A percentile compares a stretch with the other conserved stretches of the same genome.
phyloP scores from a whole-genome alignment of 2,329 filamentous ascomycete species.

The Zalaria obscura region DNA sequence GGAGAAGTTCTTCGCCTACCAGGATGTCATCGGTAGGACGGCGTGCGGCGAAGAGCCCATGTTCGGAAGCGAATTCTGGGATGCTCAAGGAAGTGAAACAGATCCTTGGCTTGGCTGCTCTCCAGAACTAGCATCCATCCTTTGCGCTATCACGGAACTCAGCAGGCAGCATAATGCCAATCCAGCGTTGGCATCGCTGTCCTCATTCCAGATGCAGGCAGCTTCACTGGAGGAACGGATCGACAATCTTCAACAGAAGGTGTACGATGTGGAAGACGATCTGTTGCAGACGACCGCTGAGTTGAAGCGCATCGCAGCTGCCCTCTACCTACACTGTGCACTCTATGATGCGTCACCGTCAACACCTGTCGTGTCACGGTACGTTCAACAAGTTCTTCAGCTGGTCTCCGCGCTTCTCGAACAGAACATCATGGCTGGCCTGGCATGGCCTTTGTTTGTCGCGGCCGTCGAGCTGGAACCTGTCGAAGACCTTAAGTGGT shows the following conservation, averaged over 20 bases:
- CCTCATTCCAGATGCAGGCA: conserved; percentile 18
- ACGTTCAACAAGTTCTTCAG: conserved; percentile 21
- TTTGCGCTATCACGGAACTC: conserved; percentile 34
- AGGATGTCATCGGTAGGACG: conserved; percentile 37
- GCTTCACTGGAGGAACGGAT: conserved; percentile 21
- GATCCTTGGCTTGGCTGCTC: conserved; percentile 36
- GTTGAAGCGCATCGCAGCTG: conserved; percentile 28
- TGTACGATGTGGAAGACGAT: conserved; percentile 18
- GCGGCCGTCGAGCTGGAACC: conserved; percentile 27
- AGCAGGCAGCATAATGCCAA: conserved; percentile 20
- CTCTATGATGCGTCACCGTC: conserved; percentile 28
- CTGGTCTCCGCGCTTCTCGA: conserved; percentile 20
- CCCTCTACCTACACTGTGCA: conserved; percentile 32
- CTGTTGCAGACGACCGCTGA: conserved; percentile 24
- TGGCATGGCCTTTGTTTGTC: conserved; percentile 31
- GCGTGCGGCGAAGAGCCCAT: conserved; percentile 33
- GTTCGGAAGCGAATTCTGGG: conserved; percentile 35
- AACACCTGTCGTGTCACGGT: conserved; percentile 14
- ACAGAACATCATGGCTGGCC: conserved; percentile 17
- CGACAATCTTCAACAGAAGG: conserved; percentile 19
- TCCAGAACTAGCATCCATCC: conserved; percentile 29
- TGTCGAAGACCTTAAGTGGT: conserved; percentile 21
- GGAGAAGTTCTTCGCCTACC: conserved; percentile 37
- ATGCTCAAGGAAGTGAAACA: conserved; percentile 21
- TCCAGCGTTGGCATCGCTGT: conserved; percentile 11